Base-by-base conservation (phyloP, 495 filamentous ascomycete species). In the Aspergillus sclerotiicarbonarius region DNA sequence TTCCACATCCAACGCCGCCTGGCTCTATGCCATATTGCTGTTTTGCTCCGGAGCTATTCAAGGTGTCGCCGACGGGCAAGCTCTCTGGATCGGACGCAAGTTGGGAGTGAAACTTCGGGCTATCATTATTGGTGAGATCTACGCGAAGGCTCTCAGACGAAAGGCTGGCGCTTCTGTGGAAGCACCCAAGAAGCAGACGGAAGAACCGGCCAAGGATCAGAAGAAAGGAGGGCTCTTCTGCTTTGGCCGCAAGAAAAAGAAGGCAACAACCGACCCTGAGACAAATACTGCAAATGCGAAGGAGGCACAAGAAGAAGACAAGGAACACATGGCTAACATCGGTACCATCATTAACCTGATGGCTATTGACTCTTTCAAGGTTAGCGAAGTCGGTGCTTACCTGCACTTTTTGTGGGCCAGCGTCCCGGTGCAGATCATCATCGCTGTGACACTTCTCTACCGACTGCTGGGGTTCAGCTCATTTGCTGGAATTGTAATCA, bases 301-400 rank as follows among this genome's bases (percentile, higher is more conserved):
- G 8, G 73, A 74, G 4, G 54, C 71, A 13, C 66, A 77, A 20
- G 59, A 71, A 48, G 74, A 66, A 7, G 76, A 80, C 8, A 61
- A 78, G 3, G 83, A 88, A 32, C 84, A 87, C 41, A 90, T 95
- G 71, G 94, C 89, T 18, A 96, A 96, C 61, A 79, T 92, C 55
- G 95, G 95, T 56, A 94, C 92, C 20, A 96, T 99, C 68, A 98
- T 98, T 75, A 99, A 98, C 68, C 73, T 99, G 61, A 99, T 99
- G 95, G 87, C 95, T 9, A 95, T 99, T 53, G 95, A 99, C 79
- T 96, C 94, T 32, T 97, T 97, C 83, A 99, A 99, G 74, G 89
- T 98, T 51, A 90, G 90, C 53, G 92, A 97, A 70, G 86, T 94
- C 51, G 90, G 90, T 49, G 89, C 92, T 0, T 99, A 97, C 66